Evolutionary conservation across 768 basidiomycete species (phyloP), one percentile per base, ranked within the genome.

Genomic region (Pulveroboletus sp.): DNA sequence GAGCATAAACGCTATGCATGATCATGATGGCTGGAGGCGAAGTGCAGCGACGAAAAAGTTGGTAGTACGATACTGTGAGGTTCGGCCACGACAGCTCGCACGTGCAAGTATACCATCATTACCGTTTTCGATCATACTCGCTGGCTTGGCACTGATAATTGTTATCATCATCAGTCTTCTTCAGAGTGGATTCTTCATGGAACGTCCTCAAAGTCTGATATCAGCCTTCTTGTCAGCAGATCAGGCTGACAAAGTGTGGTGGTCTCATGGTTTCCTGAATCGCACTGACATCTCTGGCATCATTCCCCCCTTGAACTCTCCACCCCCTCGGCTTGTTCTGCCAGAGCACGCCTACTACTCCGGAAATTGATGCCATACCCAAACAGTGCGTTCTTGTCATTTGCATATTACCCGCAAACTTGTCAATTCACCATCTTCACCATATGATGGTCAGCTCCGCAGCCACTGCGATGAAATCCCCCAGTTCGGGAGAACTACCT

Each of bases 1-100:
- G 77, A 24, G 88, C 73, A 54, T 82, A 77, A 43, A 82, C 69
- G 58, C 74, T 85, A 55, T 90, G 86, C 88, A 91, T 91, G 36
- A 36, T 22, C 17, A n/a, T n/a, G n/a, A n/a, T n/a, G 59, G 29
- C 17, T 24, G 41, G 24, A 14, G 41, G 29, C 17, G 12, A 29
- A 5, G 42, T 17, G 26, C 9, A 29, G 27, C 11, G 27, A 29
- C 27, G 27, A 29, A n/a, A n/a, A n/a, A n/a, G n/a, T n/a, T n/a
- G n/a, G n/a, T n/a, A n/a, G n/a, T n/a, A n/a, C n/a, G n/a, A n/a
- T n/a, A n/a, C n/a, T n/a, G n/a, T n/a, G n/a, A n/a, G n/a, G n/a
- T 29, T 29, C 11, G 24, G 31, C 31, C 41, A 48, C 43, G 42
- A 41, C 37, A 51, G 34, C 40, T 35, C 22, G 38, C 49, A 54